A percentile compares a stretch with the other conserved stretches of the same genome.
These are phyloP conservation scores for Saccharomyces hybrid DNA, from an alignment of 1,139 yeast species.

Conservation along the genomic window DNA sequence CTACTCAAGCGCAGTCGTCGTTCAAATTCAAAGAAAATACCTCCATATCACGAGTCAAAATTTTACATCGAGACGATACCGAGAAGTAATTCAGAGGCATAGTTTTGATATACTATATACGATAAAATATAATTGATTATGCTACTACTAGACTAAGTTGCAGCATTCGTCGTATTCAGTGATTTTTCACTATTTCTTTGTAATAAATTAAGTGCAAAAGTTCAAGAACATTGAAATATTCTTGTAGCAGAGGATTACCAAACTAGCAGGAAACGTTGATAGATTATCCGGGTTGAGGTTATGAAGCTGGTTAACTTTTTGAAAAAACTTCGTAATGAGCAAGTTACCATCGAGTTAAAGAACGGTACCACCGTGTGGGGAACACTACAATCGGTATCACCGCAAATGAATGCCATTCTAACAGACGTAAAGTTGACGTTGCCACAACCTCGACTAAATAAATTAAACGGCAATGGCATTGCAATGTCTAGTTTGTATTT, in stretches of 20 bases:
- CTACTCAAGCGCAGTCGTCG: background rate
- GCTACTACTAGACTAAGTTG: background rate
- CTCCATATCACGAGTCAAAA: background rate
- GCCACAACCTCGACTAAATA: slow-evolving; percentile 10
- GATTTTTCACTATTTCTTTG: background rate
- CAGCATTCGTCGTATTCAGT: background rate
- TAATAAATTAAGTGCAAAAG: background rate
- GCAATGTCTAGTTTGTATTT: slow-evolving; percentile 26
- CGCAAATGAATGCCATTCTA: slow-evolving; percentile 84
- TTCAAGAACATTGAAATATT: background rate
- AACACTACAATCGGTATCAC: slow-evolving; percentile 72
- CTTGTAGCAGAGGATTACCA: background rate
- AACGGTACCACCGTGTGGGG: slow-evolving; percentile 76
- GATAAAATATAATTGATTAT: background rate
- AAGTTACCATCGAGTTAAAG: slow-evolving; percentile 86
- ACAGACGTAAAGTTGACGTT: slow-evolving; percentile 55
- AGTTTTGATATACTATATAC: background rate
- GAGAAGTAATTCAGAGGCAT: background rate
- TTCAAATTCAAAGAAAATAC: background rate
- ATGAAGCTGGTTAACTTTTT: slow-evolving; percentile 68
- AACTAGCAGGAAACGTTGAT: background rate
- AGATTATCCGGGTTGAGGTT: background rate
- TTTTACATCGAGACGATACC: background rate
- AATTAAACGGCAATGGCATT: slow-evolving; percentile 5
- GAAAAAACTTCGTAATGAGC: slow-evolving; percentile 80